Conservation (phyloP, 352 stramenopile genomes). For the Phytopythium chamaehyphon region DNA sequence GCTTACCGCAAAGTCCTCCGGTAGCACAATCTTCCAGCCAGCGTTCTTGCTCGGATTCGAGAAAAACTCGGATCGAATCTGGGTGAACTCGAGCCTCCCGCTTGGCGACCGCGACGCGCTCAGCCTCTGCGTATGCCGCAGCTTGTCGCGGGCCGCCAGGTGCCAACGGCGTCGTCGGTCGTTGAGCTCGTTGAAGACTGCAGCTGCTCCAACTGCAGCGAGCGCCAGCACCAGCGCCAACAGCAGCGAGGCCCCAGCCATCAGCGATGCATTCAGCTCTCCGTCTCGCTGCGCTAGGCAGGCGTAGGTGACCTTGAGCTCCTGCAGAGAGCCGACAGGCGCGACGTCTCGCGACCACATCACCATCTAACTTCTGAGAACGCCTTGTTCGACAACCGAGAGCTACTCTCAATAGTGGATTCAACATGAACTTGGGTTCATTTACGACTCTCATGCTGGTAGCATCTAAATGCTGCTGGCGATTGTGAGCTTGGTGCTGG, state of each 20-base stretch:
- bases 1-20: slow-evolving; percentile 23
- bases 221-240: neutral
- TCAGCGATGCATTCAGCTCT: too few relatives aligned
- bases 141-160: slow-evolving; percentile 1
- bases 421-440: too few relatives aligned
- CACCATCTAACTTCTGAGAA: too few relatives aligned
- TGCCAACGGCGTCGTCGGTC: neutral
- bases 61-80: slow-evolving; percentile 11
- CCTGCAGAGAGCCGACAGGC: too few relatives aligned
- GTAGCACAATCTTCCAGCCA: slow-evolving; percentile 27
- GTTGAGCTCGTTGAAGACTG: neutral
- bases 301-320: too few relatives aligned
- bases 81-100: slow-evolving; percentile 5
- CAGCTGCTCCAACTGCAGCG: neutral
- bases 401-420: too few relatives aligned
- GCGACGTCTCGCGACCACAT: too few relatives aligned
- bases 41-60: slow-evolving; percentile 14
- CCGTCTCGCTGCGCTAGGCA: too few relatives aligned
- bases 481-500: too few relatives aligned
- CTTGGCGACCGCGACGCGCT: neutral
- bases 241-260: neutral
- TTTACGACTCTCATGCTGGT: too few relatives aligned
- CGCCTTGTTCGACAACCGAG: too few relatives aligned
- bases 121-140: neutral
- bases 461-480: too few relatives aligned